Evolutionary conservation across 2,329 filamentous ascomycete genomes (phyloP), one percentile per base, ranked within the genome.

Genomic region (Calycina marina): DNA sequence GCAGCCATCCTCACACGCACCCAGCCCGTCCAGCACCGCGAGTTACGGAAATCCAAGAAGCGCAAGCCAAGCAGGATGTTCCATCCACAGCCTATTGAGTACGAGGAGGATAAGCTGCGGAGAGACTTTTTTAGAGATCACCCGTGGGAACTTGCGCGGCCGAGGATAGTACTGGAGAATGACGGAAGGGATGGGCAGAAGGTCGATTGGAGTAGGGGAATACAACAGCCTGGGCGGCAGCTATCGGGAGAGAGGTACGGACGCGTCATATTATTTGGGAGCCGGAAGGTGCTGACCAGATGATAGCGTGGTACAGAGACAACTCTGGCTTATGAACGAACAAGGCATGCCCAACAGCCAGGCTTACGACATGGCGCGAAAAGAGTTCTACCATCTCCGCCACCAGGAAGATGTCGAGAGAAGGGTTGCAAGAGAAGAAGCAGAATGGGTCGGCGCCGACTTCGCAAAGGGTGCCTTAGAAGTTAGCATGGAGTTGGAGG

Each of bases 131-230:
- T 82, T 62, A 73, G 68, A 50, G 88, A 98, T 56, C 90, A 98
- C 54, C 90, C 90, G 4, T 98, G 90, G 90, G 90, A 98, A 59
- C 62, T 98, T 51, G 90, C 90, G 12, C 69, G 88, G 40, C 90
- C 90, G 34, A 69, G 83, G 45, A 66, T 93, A 37, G 63, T 98
- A 28, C 60, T 96, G 6, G 90, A 98, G 59, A 64, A 75, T 45
- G 79, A 88, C 49, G 90, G 90, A 32, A 80, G 78, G 52, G 88
- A 98, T 51, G 64, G 72, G 31, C 71, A 77, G 53, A 63, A 60
- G 34, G 75, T 73, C 48, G 73, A 94, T 56, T 96, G 88, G 88
- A 80, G 77, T 45, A 74, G 57, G 47, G n/a, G n/a, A n/a, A 14
- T 93, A 45, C 62, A 67, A 46, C 90, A 96, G 59, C 68, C 65